Evolutionary conservation across 805 yeast genomes (phyloP).

Genomic region (Spathaspora boniae): DNA sequence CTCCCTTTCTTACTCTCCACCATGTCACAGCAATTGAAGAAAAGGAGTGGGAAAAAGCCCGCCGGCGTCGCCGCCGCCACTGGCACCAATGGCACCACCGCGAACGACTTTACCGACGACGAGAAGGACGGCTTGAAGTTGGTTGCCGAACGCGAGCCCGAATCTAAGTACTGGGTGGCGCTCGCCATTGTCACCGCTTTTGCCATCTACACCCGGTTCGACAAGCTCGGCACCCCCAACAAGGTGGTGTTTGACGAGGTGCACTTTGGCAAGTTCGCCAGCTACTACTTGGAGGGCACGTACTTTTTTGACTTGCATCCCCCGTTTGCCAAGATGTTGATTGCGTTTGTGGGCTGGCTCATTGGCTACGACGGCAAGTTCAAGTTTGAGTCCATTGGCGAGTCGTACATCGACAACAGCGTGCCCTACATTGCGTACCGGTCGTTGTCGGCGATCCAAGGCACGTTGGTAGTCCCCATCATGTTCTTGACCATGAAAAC

Average conservation of each 20-base stretch:
- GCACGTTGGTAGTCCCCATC: constrained; percentile 77
- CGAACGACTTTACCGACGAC: constrained; percentile 1
- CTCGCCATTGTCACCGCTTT: constrained; percentile 35
- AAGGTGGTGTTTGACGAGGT: constrained; percentile 86
- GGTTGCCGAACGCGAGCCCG: constrained; percentile 21
- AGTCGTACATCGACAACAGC: constrained; percentile 67
- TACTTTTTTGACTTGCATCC: constrained; percentile 97
- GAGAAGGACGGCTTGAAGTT: constrained; percentile 4
- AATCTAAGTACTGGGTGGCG: constrained; percentile 30
- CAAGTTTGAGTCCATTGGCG: constrained; percentile 88
- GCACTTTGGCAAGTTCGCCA: constrained; percentile 82
- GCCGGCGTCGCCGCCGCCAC: constrained; percentile 7
- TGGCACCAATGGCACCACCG: constrained; percentile 1
- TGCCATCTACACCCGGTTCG: constrained; percentile 56
- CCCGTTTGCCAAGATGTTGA: constrained; percentile 90
- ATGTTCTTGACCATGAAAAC: constrained; percentile 85
- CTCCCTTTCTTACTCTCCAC: too few species aligned
- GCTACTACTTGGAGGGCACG: constrained; percentile 82
- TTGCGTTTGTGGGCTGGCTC: constrained; percentile 86
- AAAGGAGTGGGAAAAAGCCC: constrained; percentile 24
- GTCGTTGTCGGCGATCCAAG: constrained; percentile 73
- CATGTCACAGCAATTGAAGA: constrained; percentile 29
- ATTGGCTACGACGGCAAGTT: constrained; percentile 90
- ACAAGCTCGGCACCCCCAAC: constrained; percentile 57
- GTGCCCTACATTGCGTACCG: constrained; percentile 88